A percentile compares a stretch with the other conserved stretches of the same genome.
These are phyloP conservation scores for Adansonia rubrostipa DNA, from an alignment of 441 rosid species.

Conservation along the genomic window DNA sequence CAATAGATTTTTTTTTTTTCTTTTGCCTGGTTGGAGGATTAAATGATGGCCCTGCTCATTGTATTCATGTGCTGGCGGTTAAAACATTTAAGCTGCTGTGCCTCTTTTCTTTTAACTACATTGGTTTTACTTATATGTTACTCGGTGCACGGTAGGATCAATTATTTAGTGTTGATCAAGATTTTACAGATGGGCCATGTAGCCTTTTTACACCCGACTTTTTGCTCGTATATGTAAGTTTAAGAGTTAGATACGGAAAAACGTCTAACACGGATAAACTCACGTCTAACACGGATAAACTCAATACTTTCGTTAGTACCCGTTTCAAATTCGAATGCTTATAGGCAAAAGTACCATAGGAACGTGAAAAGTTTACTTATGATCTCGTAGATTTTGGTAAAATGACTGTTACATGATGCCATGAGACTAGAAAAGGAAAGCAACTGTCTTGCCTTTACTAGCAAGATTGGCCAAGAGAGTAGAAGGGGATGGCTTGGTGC, in stretches of 20 bases:
- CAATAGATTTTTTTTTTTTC: background rate
- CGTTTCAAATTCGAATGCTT: background rate
- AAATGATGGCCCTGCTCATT: conserved; percentile 36
- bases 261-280: background rate
- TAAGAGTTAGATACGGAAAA: background rate
- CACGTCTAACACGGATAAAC: background rate
- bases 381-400: background rate
- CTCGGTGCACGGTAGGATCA: conserved; percentile 11
- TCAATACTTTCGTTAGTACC: too few relatives aligned
- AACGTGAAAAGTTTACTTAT: background rate
- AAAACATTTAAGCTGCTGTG: conserved; percentile 31
- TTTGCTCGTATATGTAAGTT: background rate
- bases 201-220: background rate
- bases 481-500: background rate
- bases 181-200: background rate
- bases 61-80: conserved; percentile 53
- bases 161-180: background rate
- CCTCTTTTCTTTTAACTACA: conserved; percentile 2
- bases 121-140: conserved; percentile 14
- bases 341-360: background rate
- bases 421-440: background rate
- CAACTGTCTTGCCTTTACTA: conserved; percentile 32
- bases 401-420: background rate
- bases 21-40: conserved; percentile 30
- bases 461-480: conserved; percentile 26